Conservation (phyloP, 371 early-diverging fungal species). For the Mucor irregularis region DNA sequence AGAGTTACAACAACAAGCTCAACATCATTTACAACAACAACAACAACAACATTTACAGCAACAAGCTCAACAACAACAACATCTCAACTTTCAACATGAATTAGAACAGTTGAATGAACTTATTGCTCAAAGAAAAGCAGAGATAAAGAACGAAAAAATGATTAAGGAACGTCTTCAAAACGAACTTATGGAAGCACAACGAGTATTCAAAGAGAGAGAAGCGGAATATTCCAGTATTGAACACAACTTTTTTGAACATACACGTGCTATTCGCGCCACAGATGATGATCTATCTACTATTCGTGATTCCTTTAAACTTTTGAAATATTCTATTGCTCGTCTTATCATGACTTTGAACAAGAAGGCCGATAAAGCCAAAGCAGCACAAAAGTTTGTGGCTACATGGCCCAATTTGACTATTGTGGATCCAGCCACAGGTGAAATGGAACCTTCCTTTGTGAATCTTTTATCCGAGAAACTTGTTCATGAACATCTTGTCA, state of each 20-base stretch:
- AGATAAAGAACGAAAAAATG: constrained; percentile 34
- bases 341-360: constrained; percentile 59
- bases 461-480: constrained; percentile 60
- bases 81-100: constrained; percentile 26
- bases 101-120: constrained; percentile 39
- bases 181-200: constrained; percentile 35
- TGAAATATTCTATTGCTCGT: constrained; percentile 59
- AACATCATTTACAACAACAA: background rate
- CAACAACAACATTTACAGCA: background rate
- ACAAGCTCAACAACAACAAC: constrained; percentile 2
- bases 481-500: constrained; percentile 53
- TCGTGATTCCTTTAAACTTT: constrained; percentile 54
- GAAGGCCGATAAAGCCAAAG: constrained; percentile 47
- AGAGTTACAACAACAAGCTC: background rate
- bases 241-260: constrained; percentile 58
- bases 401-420: constrained; percentile 39
- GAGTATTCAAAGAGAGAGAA: constrained; percentile 40
- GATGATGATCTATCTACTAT: constrained; percentile 68
- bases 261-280: constrained; percentile 58
- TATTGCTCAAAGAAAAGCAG: constrained; percentile 28
- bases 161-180: constrained; percentile 33
- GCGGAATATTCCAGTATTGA: constrained; percentile 49
- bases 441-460: constrained; percentile 50
- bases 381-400: constrained; percentile 38
- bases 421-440: constrained; percentile 29